A percentile compares a stretch with the other conserved stretches of the same genome.
phyloP scores from a whole-genome alignment of 192 early-diverging fungal species.

The Fimicolochytrium jonesii region DNA sequence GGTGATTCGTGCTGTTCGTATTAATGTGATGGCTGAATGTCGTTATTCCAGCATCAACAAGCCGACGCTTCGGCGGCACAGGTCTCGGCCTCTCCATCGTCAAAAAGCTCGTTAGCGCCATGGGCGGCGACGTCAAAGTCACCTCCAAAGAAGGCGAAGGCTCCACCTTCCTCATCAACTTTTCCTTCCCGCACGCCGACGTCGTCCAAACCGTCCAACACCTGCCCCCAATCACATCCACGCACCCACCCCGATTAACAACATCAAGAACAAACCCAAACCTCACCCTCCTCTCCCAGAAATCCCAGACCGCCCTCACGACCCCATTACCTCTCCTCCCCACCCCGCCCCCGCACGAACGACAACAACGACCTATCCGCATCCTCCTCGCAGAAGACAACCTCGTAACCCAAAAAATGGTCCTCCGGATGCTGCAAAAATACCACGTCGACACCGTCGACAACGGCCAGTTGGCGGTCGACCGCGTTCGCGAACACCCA shows the following conservation, averaged over 20 bases:
- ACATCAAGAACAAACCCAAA: no score
- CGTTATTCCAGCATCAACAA: no score
- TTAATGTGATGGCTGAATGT: no score
- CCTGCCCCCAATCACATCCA: not conserved
- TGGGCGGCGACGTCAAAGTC: conserved; percentile 19
- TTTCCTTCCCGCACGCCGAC: not conserved
- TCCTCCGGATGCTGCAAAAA: conserved; percentile 11
- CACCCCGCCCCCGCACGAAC: not conserved
- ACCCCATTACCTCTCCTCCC: not conserved
- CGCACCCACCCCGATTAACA: not conserved
- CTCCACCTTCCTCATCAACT: not conserved
- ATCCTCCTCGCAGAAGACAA: conserved; percentile 11
- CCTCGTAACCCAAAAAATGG: conserved; percentile 15
- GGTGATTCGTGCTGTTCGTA: no score
- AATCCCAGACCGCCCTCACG: no score
- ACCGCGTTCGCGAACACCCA: not conserved
- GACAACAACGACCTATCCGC: not conserved
- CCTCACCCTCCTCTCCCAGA: no score
- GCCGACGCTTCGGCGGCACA: conserved; percentile 74
- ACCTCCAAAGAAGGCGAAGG: not conserved
- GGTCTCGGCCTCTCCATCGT: conserved; percentile 83
- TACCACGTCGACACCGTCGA: conserved; percentile 13
- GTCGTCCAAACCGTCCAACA: no score
- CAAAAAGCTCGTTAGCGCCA: conserved; percentile 52
- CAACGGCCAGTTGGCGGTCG: conserved; percentile 21